phyloP scores from a whole-genome alignment of 2,329 filamentous ascomycete species.

The Dothideomycetidae sp. region DNA sequence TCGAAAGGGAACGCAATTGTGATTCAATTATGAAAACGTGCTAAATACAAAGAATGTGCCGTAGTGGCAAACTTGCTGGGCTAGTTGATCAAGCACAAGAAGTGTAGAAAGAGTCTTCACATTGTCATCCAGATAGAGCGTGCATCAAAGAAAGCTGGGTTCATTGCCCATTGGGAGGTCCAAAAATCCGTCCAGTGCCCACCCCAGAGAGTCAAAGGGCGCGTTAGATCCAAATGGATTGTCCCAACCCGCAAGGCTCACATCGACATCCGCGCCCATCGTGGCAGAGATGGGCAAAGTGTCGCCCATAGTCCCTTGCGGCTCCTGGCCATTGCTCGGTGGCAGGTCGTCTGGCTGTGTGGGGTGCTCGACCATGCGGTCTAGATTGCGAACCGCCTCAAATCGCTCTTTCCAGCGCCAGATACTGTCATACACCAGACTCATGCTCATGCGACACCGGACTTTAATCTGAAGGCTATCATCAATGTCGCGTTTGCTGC shows the following conservation, averaged over 20 bases:
- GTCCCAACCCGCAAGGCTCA: constrained; percentile 20
- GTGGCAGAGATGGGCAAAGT: constrained; percentile 45
- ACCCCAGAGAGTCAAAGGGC: constrained; percentile 84
- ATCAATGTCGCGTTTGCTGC: constrained; percentile 32
- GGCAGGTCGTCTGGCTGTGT: constrained; percentile 32
- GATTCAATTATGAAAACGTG: too few relatives aligned
- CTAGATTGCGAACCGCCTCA: constrained; percentile 33
- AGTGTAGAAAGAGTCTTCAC: too few relatives aligned
- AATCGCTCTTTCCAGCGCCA: constrained; percentile 77
- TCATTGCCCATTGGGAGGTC: constrained; percentile 45
- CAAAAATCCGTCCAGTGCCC: constrained; percentile 78
- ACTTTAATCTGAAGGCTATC: constrained; percentile 66
- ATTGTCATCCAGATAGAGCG: too few relatives aligned
- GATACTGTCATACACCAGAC: constrained; percentile 68
- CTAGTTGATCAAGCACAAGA: too few relatives aligned
- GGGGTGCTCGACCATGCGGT: constrained; percentile 62
- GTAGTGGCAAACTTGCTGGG: too few relatives aligned
- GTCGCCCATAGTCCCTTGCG: constrained; percentile 34
- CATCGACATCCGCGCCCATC: not conserved
- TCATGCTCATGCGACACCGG: constrained; percentile 74
- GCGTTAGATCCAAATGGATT: constrained; percentile 45
- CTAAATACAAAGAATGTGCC: too few relatives aligned
- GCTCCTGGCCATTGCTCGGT: constrained; percentile 26
- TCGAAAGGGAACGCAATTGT: too few relatives aligned
- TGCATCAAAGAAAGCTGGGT: too few relatives aligned